Base-by-base conservation (phyloP, 768 basidiomycete species). In the Lentinula sp. region DNA sequence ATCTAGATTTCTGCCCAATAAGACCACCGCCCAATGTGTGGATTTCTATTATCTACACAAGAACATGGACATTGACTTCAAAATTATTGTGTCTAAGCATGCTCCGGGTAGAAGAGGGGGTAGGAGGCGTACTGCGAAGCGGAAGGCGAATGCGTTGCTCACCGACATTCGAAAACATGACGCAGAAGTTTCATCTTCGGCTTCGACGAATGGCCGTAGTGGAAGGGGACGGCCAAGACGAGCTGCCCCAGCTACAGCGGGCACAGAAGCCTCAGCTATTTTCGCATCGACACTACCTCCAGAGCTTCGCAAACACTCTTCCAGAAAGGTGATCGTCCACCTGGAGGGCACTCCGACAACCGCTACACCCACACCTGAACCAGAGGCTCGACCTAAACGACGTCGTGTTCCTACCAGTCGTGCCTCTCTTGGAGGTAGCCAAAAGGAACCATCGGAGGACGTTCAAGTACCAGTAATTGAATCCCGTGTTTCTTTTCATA, bases 21-120 rank as follows among this genome's bases (percentile, higher is more conserved):
- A 97, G 80, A 88, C 91, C 1, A 77, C 91, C 1, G 79, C 87
- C 0, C 91, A 97, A 79, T 97, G 95, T 69, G 91, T 98, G 50
- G 84, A 88, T 53, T 96, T 86, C 74, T 98, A 98, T 74, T 98
- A 98, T 72, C 77, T 96, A 55, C 91, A 95, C 76, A 98, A 98
- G 81, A 93, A 94, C 75, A 82, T 81, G 66, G 73, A 81, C 41
- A 91, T 95, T 68, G 89, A 95, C 73, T 95, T 94, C 74, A 85
- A 91, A 60, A 84, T 86, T 65, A 85, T 90, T 15, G 79, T 93
- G 23, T 76, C 85, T 51, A 83, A 82, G 66, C 82, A 84, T 64
- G 87, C 84, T 13, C 82, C 85, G 0, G 85, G 82, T 62, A 88
- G 87, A 68, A 81, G 88, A 46, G 83, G 81, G 66, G 79, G 87